phyloP scores from a whole-genome alignment of 192 early-diverging fungal genomes.

The Polychytrium aggregatum region DNA sequence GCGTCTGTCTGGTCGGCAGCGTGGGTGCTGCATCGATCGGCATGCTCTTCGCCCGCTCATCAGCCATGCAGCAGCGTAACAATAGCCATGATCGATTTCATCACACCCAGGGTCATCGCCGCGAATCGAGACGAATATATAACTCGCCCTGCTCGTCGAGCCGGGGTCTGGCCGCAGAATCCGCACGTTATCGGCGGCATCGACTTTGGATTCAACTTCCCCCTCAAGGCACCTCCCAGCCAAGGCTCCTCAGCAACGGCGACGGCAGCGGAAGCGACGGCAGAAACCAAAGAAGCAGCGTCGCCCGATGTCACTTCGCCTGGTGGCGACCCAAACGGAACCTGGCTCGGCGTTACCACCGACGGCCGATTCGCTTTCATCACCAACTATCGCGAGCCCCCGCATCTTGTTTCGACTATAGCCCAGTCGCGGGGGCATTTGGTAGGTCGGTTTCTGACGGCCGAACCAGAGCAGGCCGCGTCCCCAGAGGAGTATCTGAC shows the following conservation, averaged over 20 bases:
- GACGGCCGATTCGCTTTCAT: conserved; percentile 21
- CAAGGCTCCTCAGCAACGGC: conserved; percentile 2
- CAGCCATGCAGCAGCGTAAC: background rate
- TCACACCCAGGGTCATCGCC: conserved; percentile 8
- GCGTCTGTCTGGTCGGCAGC: no score
- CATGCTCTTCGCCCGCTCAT: no score
- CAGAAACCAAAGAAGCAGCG: background rate
- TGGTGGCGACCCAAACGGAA: conserved; percentile 4
- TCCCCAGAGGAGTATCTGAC: conserved; percentile 4
- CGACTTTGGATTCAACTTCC: conserved; percentile 13
- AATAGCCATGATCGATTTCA: background rate
- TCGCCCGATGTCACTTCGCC: background rate
- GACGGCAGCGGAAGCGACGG: background rate
- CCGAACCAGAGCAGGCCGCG: background rate
- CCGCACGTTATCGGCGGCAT: conserved; percentile 20
- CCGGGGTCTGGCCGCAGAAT: conserved; percentile 14
- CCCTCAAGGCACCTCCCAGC: background rate
- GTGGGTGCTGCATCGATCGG: no score
- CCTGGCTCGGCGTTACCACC: conserved; percentile 22
- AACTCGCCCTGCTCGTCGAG: conserved; percentile 14
- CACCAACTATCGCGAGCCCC: conserved; percentile 25
- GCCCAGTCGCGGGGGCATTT: conserved; percentile 21
- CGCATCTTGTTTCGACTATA: conserved; percentile 3
- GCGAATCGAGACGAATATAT: conserved; percentile 33
- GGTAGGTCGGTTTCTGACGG: conserved; percentile 20